Evolutionary conservation across 257 asterid species (phyloP).

Genomic region (Verbascum thapsus): DNA sequence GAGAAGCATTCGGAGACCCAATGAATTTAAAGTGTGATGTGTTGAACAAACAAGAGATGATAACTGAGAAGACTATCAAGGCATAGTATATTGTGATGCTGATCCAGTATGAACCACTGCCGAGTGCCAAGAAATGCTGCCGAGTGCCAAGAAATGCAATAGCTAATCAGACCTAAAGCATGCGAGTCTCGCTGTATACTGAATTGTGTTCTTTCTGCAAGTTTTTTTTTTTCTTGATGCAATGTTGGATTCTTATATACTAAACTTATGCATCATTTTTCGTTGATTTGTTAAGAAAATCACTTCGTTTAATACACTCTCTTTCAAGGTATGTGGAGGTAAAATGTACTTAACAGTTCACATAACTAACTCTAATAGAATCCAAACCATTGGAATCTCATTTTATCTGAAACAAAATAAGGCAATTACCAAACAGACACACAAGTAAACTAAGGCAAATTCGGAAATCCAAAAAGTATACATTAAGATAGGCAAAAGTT

Average conservation of each 20-base stretch:
- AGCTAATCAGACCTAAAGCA: neutral
- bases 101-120: no score
- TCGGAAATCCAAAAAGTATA: conserved; percentile 13
- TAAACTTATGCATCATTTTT: neutral
- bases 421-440: neutral
- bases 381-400: conserved; percentile 6
- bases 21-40: conserved; percentile 7
- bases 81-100: neutral
- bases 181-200: neutral
- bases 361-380: neutral
- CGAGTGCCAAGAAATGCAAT: neutral
- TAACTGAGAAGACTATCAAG: neutral
- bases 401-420: conserved; percentile 12
- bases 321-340: neutral
- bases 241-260: neutral
- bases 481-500: neutral
- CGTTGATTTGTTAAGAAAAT: neutral
- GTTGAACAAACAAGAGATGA: conserved; percentile 9
- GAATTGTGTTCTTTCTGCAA: neutral
- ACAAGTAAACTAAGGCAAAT: neutral
- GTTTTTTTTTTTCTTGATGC: conserved; percentile 12
- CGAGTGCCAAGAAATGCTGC: neutral
- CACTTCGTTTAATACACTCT: neutral
- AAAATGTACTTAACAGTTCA: neutral
- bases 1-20: neutral